phyloP scores from a whole-genome alignment of 495 filamentous ascomycete genomes.

The Margaritispora aquatica region DNA sequence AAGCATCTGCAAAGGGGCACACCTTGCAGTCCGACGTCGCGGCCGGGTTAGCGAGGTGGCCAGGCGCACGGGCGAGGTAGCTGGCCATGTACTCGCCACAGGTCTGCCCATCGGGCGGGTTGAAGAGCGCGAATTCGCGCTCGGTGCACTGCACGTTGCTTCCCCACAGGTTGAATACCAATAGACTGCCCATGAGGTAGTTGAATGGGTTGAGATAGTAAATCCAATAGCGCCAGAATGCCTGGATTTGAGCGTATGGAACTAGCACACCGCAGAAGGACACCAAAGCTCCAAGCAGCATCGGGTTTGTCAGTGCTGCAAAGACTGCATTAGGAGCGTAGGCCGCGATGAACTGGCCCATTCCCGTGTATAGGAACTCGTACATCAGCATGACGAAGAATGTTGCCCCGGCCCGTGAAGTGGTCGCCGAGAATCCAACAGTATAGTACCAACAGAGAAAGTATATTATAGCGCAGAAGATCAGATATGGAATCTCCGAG shows the following conservation, averaged over 20 bases:
- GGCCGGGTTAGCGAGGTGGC: slow-evolving; percentile 28
- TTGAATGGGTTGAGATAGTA: slow-evolving; percentile 50
- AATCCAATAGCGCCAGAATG: slow-evolving; percentile 47
- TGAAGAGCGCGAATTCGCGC: slow-evolving; percentile 49
- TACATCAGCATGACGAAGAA: slow-evolving; percentile 68
- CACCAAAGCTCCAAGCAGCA: slow-evolving; percentile 50
- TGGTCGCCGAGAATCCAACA: slow-evolving; percentile 35
- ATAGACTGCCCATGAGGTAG: slow-evolving; percentile 42
- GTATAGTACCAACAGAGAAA: slow-evolving; percentile 53
- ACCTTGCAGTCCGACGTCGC: slow-evolving; percentile 44
- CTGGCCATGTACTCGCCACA: slow-evolving; percentile 16
- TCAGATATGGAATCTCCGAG: slow-evolving; percentile 51
- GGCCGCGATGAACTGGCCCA: slow-evolving; percentile 42
- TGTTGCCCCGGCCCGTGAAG: slow-evolving; percentile 56
- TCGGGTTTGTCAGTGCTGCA: slow-evolving; percentile 43
- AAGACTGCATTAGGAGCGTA: slow-evolving; percentile 46
- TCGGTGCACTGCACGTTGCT: slow-evolving; percentile 43
- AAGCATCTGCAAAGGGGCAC: slow-evolving; percentile 50
- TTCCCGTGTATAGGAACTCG: slow-evolving; percentile 36
- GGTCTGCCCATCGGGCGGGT: slow-evolving; percentile 18
- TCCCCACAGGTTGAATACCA: slow-evolving; percentile 40
- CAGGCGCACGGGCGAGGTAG: slow-evolving; percentile 27
- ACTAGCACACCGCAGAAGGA: slow-evolving; percentile 47
- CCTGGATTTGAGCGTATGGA: slow-evolving; percentile 38
- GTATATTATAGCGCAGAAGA: slow-evolving; percentile 48